Conservation (phyloP, 164 flowering plant genomes). For the Chloranthus sessilifolius region DNA sequence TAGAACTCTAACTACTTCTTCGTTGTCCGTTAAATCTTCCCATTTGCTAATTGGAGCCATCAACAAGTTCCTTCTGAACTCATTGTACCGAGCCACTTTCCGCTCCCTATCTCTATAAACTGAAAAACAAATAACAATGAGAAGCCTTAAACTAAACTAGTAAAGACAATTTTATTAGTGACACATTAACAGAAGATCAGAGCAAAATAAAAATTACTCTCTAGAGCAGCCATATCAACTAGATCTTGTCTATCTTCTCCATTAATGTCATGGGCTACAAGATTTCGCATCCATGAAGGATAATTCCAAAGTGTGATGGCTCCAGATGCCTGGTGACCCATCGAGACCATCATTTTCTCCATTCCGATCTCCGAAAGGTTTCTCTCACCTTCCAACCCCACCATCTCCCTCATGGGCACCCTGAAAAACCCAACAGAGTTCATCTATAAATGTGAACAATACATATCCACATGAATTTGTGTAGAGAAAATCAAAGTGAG, state of each 20-base stretch:
- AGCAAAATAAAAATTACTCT: conserved; percentile 23
- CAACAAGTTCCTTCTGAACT: conserved; percentile 40
- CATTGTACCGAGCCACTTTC: conserved; percentile 44
- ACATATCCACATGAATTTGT: background rate
- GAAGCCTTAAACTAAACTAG: background rate
- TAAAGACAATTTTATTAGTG: background rate
- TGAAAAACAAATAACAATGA: conserved; percentile 12
- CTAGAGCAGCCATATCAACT: conserved; percentile 44
- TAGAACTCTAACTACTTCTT: conserved; percentile 29
- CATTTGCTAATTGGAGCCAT: conserved; percentile 50
- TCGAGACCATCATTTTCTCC: conserved; percentile 39
- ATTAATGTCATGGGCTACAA: conserved; percentile 37
- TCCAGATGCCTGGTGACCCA: conserved; percentile 55
- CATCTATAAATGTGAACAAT: background rate
- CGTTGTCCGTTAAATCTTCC: conserved; percentile 50
- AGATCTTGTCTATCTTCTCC: conserved; percentile 41
- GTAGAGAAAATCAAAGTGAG: background rate
- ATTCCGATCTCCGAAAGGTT: conserved; percentile 34
- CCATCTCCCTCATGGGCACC: conserved; percentile 32
- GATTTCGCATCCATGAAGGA: conserved; percentile 49
- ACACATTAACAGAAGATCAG: background rate
- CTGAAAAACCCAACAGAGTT: conserved; percentile 10
- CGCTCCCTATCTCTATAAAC: conserved; percentile 57
- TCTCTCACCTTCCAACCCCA: conserved; percentile 36
- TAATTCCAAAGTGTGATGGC: conserved; percentile 42